A percentile compares a stretch with the other conserved stretches of the same genome.
Conservation (phyloP, 2,329 filamentous ascomycete species). For the Pezicula carpinea region DNA sequence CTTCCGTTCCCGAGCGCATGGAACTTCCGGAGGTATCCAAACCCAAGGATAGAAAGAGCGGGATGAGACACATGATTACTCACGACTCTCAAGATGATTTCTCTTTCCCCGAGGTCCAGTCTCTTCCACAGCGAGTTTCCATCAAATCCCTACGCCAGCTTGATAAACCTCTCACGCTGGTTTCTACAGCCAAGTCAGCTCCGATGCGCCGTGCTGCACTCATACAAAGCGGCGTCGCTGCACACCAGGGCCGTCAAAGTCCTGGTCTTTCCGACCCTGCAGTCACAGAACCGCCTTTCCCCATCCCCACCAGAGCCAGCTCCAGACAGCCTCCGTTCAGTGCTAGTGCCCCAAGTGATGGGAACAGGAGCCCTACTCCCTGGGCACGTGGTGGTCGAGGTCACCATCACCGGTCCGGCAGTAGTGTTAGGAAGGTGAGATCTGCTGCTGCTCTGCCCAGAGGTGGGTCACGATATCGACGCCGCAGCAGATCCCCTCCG, state of each 20-base stretch:
- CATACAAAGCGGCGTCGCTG: conserved; percentile 73
- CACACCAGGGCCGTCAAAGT: conserved; percentile 60
- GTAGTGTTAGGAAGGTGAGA: conserved; percentile 73
- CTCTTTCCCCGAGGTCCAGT: conserved; percentile 17
- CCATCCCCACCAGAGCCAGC: conserved; percentile 84
- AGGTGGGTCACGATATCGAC: conserved; percentile 41
- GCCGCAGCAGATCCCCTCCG: conserved; percentile 57
- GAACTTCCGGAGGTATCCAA: conserved; percentile 17
- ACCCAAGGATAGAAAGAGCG: conserved; percentile 11
- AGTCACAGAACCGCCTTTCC: conserved; percentile 69
- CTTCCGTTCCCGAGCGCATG: conserved; percentile 23
- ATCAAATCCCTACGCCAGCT: conserved; percentile 22
- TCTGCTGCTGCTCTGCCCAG: conserved; percentile 72
- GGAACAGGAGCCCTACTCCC: conserved; percentile 72
- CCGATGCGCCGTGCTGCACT: conserved; percentile 74
- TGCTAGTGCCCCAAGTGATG: conserved; percentile 63
- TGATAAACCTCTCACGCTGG: conserved; percentile 26
- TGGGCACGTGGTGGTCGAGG: conserved; percentile 47
- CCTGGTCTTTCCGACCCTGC: conserved; percentile 57
- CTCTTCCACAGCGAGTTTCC: conserved; percentile 12
- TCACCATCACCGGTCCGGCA: conserved; percentile 50
- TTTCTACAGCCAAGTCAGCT: conserved; percentile 28
- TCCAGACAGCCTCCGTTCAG: conserved; percentile 69
- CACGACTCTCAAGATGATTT: conserved; percentile 15
- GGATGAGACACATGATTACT: conserved; percentile 9